A percentile compares a stretch with the other conserved stretches of the same genome.
These are phyloP conservation scores for Petasospora fabianii DNA, from an alignment of 1,139 yeast genomes.

Conservation along the genomic window DNA sequence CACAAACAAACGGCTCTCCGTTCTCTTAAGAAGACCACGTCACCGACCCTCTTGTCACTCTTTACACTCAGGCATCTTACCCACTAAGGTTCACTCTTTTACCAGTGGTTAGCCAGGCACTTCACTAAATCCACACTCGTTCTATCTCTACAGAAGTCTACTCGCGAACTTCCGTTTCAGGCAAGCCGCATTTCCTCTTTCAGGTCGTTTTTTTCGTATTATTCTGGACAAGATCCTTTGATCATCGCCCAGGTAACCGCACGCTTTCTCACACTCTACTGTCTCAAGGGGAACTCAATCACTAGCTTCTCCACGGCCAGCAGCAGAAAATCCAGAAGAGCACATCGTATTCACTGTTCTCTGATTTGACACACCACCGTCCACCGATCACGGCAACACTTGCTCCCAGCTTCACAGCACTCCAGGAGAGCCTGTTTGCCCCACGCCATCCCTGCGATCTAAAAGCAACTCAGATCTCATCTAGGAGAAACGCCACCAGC, in stretches of 20 bases:
- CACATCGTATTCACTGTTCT: background rate
- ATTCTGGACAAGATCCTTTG: background rate
- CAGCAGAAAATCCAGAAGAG: background rate
- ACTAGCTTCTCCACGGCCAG: background rate
- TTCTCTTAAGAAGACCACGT: too few relatives aligned
- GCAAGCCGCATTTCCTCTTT: background rate
- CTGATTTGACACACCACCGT: too few relatives aligned
- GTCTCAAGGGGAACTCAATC: background rate
- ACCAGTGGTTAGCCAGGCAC: too few relatives aligned
- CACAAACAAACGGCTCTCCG: too few relatives aligned
- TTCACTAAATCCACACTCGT: background rate
- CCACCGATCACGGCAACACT: too few relatives aligned
- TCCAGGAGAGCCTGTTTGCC: too few relatives aligned
- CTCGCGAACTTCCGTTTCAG: background rate
- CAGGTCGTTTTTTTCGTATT: slow-evolving; percentile 3
- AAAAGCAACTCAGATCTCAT: too few relatives aligned
- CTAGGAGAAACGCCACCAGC: too few relatives aligned
- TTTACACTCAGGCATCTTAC: background rate
- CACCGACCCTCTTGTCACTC: background rate
- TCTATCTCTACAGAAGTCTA: background rate
- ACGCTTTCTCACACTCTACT: background rate
- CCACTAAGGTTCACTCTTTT: background rate
- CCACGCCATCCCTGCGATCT: too few relatives aligned
- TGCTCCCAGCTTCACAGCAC: too few relatives aligned
- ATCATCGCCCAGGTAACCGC: slow-evolving; percentile 6